A percentile compares a stretch with the other conserved stretches of the same genome.
These are phyloP conservation scores for Bipolaris sorokiniana DNA, from an alignment of 2,329 filamentous ascomycete species.

Conservation along the genomic window DNA sequence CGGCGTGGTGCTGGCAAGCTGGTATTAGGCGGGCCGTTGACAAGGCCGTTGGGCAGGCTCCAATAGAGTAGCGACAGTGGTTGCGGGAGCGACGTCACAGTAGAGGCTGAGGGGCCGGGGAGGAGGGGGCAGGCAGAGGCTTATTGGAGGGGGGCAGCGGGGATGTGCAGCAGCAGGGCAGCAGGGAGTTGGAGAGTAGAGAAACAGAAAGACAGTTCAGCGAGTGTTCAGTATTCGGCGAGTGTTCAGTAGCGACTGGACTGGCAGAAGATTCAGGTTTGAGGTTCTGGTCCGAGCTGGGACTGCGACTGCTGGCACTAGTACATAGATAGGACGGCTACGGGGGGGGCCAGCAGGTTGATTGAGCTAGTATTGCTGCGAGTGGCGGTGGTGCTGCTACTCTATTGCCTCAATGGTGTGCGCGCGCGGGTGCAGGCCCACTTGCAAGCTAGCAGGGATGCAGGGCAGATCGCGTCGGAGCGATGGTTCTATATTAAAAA, in stretches of 20 bases:
- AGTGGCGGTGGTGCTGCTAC: background rate
- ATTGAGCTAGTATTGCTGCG: background rate
- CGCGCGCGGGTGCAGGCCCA: slow-evolving; percentile 19
- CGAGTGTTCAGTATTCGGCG: too few relatives aligned
- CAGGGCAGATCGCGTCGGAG: slow-evolving; percentile 30
- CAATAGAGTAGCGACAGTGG: background rate
- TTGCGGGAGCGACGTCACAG: slow-evolving; percentile 30
- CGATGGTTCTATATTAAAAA: slow-evolving; percentile 32
- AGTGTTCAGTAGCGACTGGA: slow-evolving; percentile 28
- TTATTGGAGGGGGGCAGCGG: background rate
- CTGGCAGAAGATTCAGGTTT: slow-evolving; percentile 22
- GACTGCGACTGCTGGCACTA: slow-evolving; percentile 6
- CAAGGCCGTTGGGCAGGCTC: slow-evolving; percentile 16
- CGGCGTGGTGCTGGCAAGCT: slow-evolving; percentile 12
- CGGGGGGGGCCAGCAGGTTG: too few relatives aligned
- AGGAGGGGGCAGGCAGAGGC: background rate
- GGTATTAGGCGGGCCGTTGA: slow-evolving; percentile 25
- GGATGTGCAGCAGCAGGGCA: slow-evolving; percentile 14
- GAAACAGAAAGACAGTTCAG: background rate
- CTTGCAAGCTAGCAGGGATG: slow-evolving; percentile 34
- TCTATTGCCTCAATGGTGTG: slow-evolving; percentile 25
- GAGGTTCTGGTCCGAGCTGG: slow-evolving; percentile 20
- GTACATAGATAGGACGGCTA: background rate
- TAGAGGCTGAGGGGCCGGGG: slow-evolving; percentile 11
- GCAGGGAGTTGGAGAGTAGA: slow-evolving; percentile 13